phyloP scores from a whole-genome alignment of 805 yeast genomes.

The Vanderwaltozyma verrucispora region DNA sequence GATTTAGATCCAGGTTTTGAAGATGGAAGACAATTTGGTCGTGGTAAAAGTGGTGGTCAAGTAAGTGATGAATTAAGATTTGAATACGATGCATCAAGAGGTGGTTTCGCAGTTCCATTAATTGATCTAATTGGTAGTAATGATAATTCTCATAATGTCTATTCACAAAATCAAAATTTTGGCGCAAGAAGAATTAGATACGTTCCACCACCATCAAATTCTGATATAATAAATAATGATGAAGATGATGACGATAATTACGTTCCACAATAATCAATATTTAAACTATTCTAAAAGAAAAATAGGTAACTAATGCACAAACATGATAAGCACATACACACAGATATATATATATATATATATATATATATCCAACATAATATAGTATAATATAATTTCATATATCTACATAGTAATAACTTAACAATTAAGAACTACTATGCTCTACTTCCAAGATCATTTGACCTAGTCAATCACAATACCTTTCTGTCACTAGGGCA shows the following conservation, averaged over 20 bases:
- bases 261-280: conserved; percentile 4
- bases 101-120: conserved; percentile 35
- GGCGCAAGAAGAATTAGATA: conserved; percentile 9
- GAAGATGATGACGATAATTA: conserved; percentile 4
- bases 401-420: too few relatives aligned
- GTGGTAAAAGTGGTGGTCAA: conserved; percentile 91
- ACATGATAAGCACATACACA: too few relatives aligned
- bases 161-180: conserved; percentile 5
- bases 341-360: too few relatives aligned
- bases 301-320: too few relatives aligned
- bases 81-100: conserved; percentile 40
- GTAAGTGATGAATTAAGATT: conserved; percentile 57
- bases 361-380: too few relatives aligned
- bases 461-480: too few relatives aligned
- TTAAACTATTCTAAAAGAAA: too few relatives aligned
- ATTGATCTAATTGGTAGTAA: conserved; percentile 23
- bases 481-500: too few relatives aligned
- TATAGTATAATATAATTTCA: too few relatives aligned
- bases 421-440: too few relatives aligned
- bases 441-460: too few relatives aligned
- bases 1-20: conserved; percentile 94
- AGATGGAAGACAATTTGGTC: conserved; percentile 93
- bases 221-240: background rate
- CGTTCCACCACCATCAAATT: conserved; percentile 4
- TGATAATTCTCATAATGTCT: conserved; percentile 1